Evolutionary conservation across 805 yeast species (phyloP).

Genomic region (Limtongia smithiae): DNA sequence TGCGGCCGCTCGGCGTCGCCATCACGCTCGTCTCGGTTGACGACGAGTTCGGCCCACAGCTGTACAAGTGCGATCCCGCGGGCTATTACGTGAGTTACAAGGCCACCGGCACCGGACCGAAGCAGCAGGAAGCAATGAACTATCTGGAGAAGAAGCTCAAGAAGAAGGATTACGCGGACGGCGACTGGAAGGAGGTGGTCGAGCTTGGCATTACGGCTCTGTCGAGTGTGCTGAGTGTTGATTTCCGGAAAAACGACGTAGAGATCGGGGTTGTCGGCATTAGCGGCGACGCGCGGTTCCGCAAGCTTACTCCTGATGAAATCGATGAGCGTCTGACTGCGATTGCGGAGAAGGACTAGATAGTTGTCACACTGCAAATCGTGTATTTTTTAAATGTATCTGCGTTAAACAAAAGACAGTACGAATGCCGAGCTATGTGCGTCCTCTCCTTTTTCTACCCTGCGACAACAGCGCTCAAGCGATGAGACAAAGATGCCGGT

Average conservation of each 20-base stretch:
- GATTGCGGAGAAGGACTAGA: conserved; percentile 85
- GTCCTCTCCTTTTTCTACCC: no score
- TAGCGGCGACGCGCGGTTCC: conserved; percentile 49
- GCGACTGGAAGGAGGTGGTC: conserved; percentile 84
- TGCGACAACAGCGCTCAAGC: no score
- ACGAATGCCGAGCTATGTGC: no score
- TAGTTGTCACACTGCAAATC: no score
- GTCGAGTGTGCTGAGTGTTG: conserved; percentile 84
- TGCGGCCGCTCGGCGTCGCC: conserved; percentile 97
- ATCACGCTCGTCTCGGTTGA: conserved; percentile 83
- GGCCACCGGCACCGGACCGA: conserved; percentile 94
- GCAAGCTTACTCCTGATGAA: conserved; percentile 72
- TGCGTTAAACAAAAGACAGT: no score
- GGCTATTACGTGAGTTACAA: conserved; percentile 89
- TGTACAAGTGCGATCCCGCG: conserved; percentile 95
- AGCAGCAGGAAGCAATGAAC: conserved; percentile 92
- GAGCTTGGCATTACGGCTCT: conserved; percentile 85
- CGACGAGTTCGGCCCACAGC: conserved; percentile 83
- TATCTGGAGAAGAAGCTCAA: conserved; percentile 87
- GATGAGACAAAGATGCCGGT: no score
- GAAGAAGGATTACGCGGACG: conserved; percentile 62
- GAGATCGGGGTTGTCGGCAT: conserved; percentile 80
- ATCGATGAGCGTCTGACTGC: conserved; percentile 91
- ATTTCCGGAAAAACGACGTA: conserved; percentile 86
- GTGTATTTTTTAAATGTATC: not conserved